These are phyloP conservation scores for Lipomyces spencermartinsiae DNA, from an alignment of 805 yeast species.

Conservation along the genomic window DNA sequence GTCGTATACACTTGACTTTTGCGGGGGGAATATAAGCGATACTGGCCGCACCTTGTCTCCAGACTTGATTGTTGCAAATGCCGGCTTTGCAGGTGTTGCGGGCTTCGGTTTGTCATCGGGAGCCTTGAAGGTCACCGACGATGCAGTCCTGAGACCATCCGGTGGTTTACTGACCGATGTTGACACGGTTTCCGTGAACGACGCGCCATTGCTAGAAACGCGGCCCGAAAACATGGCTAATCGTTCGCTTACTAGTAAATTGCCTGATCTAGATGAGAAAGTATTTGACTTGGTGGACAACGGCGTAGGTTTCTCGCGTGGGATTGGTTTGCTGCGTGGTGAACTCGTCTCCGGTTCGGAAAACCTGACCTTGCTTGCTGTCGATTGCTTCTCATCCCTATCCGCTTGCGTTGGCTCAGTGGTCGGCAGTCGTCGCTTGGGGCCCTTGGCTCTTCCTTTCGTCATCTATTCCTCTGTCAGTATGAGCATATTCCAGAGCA, in stretches of 20 bases:
- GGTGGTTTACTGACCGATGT: background rate
- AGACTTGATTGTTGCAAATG: background rate
- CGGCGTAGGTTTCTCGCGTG: background rate
- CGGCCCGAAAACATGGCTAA: conserved; percentile 13
- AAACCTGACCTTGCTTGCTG: background rate
- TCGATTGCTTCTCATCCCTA: background rate
- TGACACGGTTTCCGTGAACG: background rate
- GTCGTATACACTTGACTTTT: conserved; percentile 3
- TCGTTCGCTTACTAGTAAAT: conserved; percentile 14
- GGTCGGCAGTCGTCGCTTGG: conserved; percentile 20
- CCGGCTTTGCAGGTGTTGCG: conserved; percentile 9
- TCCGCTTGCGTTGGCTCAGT: background rate
- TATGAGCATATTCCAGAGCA: background rate
- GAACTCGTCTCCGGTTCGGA: conserved; percentile 8
- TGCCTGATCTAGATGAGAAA: conserved; percentile 1
- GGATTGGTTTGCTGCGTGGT: background rate
- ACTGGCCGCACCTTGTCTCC: background rate
- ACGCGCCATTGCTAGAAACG: background rate
- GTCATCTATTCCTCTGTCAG: conserved; percentile 18
- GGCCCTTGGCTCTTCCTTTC: conserved; percentile 27
- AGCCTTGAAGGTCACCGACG: background rate
- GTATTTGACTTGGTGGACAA: background rate
- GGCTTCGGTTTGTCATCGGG: background rate
- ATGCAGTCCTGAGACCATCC: background rate
- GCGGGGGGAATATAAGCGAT: background rate